Evolutionary conservation across 495 filamentous ascomycete genomes (phyloP).

Genomic region (Penicillium cinerascens): DNA sequence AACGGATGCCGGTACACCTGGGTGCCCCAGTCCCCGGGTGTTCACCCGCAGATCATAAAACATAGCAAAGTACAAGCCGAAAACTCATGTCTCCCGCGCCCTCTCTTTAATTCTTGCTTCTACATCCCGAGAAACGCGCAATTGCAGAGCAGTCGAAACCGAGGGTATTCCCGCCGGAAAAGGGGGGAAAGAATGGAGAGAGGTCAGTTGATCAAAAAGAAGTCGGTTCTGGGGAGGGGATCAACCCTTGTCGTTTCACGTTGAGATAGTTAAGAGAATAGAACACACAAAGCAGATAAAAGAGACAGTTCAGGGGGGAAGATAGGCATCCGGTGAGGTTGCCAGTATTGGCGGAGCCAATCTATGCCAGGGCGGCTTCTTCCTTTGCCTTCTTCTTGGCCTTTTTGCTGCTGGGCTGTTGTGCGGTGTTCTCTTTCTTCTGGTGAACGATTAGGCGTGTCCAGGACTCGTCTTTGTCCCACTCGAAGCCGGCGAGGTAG

Average conservation of each 20-base stretch:
- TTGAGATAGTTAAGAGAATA: not conserved
- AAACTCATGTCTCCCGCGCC: conserved; percentile 16
- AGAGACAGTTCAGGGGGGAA: not conserved
- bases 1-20: not conserved
- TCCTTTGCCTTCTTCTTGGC: conserved; percentile 55
- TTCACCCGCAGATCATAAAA: conserved; percentile 1
- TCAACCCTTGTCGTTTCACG: conserved; percentile 18
- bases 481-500: conserved; percentile 88
- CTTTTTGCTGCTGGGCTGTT: conserved; percentile 54
- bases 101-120: conserved; percentile 30
- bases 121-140: conserved; percentile 20
- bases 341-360: conserved; percentile 1
- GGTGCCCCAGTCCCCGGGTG: conserved; percentile 3
- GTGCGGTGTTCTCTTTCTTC: conserved; percentile 60
- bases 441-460: conserved; percentile 77
- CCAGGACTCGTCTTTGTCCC: conserved; percentile 84
- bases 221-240: not conserved
- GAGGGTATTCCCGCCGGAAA: conserved; percentile 3
- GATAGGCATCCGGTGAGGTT: not conserved
- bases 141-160: conserved; percentile 13
- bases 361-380: conserved; percentile 27
- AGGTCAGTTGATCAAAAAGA: conserved; percentile 1
- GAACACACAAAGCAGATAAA: not conserved
- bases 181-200: conserved; percentile 7
- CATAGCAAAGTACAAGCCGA: conserved; percentile 14